Percentiles rank a stretch among this genome's conserved stretches.
These are phyloP conservation scores for Trichoderma breve DNA, from an alignment of 2,329 filamentous ascomycete genomes.

Conservation along the genomic window DNA sequence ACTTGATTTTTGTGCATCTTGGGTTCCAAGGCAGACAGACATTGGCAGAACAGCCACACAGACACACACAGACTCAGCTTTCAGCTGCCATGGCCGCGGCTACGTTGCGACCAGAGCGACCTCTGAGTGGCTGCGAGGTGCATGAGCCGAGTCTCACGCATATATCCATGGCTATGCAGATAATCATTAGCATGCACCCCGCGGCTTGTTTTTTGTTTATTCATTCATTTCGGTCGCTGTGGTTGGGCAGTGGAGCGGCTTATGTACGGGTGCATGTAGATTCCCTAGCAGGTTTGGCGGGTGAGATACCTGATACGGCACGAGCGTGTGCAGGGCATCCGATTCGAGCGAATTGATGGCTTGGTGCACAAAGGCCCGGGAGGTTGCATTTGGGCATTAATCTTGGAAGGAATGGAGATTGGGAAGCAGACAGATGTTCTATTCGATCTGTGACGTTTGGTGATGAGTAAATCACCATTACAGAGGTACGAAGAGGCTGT, in stretches of 20 bases:
- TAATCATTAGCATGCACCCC: slow-evolving; percentile 14
- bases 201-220: background rate
- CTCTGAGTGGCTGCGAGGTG: background rate
- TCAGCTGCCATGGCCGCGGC: slow-evolving; percentile 7
- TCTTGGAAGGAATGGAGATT: background rate
- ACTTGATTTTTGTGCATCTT: background rate
- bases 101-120: background rate
- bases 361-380: background rate
- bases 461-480: background rate
- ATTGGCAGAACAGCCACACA: background rate
- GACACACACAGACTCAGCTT: background rate
- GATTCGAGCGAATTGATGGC: background rate
- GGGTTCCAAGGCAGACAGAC: background rate
- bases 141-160: slow-evolving; percentile 15
- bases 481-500: background rate
- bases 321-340: background rate
- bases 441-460: background rate
- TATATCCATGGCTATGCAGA: slow-evolving; percentile 16
- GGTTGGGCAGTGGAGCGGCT: background rate
- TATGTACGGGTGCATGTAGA: background rate
- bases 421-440: background rate
- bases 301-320: background rate
- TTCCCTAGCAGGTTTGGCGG: background rate
- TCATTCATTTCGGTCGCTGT: background rate
- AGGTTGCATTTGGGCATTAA: background rate